Base-by-base conservation (phyloP, 2,329 filamentous ascomycete genomes). In the Periglandula ipomoeae region DNA sequence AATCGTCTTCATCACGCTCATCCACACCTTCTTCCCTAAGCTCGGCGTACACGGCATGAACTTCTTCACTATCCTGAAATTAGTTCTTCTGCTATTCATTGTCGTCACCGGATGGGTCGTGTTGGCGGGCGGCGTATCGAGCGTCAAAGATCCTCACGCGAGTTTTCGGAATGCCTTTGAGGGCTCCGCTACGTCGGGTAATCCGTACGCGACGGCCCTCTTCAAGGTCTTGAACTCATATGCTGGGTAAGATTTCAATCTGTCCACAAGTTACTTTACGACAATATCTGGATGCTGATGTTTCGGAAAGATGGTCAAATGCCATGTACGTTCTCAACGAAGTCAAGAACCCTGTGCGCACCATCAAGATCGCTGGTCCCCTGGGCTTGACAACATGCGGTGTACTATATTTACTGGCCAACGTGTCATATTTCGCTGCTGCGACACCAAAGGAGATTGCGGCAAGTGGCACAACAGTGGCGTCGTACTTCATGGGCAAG, bases 341-440 rank as follows among this genome's bases (percentile, higher is more conserved):
- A 56, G 65, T 82, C 30, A 76, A 72, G 53, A 70, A 75, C 39
- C 78, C 78, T 0, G 70, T 67, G 26, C 72, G 70, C 55, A 81
- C 78, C 0, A 68, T 81, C 5, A 59, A 70, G 1, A 65, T 80
- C 45, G 79, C 78, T 1, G 78, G 77, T 0, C 79, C 79, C 0
- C 58, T 82, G 0, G 80, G 79, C 2, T 69, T 83, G 3, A 76
- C 73, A 2, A 73, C 71, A 5, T 78, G 79, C 5, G 81, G 78
- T 0, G 68, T 81, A 2, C 69, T 83, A 0, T 84, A 84, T 56
- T 67, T 84, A 11, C 69, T 84, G 8, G 79, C 79, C 44, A 84
- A 84, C 55, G 73, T 84, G 1, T 79, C 81, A 2, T 84, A 84
- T 64, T 84, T 84, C 51, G 75, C 80, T 0, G 80, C 79, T 0